Percentiles rank a stretch among this genome's conserved stretches.
Evolutionary conservation across 495 filamentous ascomycete species (phyloP).

Genomic region (Penicillium roqueforti): DNA sequence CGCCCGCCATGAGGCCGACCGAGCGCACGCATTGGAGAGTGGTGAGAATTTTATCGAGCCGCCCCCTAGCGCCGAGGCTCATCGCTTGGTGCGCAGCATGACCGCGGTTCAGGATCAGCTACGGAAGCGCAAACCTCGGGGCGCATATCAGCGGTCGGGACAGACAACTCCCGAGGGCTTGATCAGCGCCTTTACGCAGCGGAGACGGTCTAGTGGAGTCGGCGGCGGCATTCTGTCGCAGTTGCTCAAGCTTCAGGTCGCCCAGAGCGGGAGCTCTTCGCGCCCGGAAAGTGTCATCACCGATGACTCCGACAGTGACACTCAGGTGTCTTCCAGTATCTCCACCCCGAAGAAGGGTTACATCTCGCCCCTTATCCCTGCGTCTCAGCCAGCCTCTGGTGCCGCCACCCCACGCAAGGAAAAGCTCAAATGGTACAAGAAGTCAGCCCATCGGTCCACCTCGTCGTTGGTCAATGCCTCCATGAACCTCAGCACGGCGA

Average conservation of each 20-base stretch:
- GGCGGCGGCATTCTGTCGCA: conserved; percentile 42
- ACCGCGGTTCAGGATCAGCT: conserved; percentile 28
- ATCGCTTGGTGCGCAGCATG: conserved; percentile 43
- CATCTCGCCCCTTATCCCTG: conserved; percentile 14
- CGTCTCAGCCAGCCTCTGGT: conserved; percentile 41
- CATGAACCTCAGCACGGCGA: conserved; percentile 46
- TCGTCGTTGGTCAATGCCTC: conserved; percentile 42
- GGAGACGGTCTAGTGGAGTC: conserved; percentile 24
- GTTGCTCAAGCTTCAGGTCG: conserved; percentile 37
- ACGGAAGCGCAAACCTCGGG: conserved; percentile 31
- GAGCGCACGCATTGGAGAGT: conserved; percentile 13
- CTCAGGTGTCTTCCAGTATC: conserved; percentile 33
- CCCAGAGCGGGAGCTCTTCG: conserved; percentile 21
- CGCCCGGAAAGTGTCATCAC: conserved; percentile 35
- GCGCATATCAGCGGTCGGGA: conserved; percentile 38
- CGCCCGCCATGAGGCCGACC: conserved; percentile 21
- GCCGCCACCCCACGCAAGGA: conserved; percentile 53
- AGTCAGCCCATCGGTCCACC: conserved; percentile 41
- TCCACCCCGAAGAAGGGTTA: conserved; percentile 34
- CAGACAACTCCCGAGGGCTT: conserved; percentile 36
- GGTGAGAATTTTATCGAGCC: conserved; percentile 23
- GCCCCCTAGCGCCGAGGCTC: conserved; percentile 36
- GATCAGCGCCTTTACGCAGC: conserved; percentile 27
- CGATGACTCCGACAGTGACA: conserved; percentile 41
- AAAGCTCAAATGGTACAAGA: conserved; percentile 65